These are phyloP conservation scores for Rhamnella rubrinervis DNA, from an alignment of 331 rosid genomes.

Conservation along the genomic window DNA sequence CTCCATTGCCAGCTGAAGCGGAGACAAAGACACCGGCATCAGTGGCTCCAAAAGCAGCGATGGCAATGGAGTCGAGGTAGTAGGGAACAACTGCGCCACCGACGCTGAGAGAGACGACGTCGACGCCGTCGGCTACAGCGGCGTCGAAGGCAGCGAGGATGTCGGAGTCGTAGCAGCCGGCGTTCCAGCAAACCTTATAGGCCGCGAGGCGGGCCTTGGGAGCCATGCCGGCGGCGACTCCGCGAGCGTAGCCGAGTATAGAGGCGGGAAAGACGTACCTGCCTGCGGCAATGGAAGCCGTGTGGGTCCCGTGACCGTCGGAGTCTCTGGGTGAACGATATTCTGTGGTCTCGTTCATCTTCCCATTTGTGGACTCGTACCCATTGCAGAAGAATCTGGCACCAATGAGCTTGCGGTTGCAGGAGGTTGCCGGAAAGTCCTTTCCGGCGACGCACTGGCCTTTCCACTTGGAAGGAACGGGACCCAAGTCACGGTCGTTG, in stretches of 20 bases:
- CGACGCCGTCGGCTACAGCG: conserved; percentile 82
- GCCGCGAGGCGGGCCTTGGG: conserved; percentile 90
- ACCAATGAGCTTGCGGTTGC: conserved; percentile 83
- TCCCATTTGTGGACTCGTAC: conserved; percentile 77
- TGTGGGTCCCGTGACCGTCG: conserved; percentile 96
- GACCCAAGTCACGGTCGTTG: conserved; percentile 65
- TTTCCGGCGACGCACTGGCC: conserved; percentile 62
- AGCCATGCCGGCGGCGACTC: conserved; percentile 95
- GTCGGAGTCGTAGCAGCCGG: conserved; percentile 91
- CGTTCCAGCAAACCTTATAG: conserved; percentile 88
- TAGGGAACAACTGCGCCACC: conserved; percentile 96
- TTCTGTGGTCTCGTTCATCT: conserved; percentile 79
- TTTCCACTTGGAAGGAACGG: conserved; percentile 80
- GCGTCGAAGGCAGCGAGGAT: conserved; percentile 96
- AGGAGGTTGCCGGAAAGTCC: conserved; percentile 48
- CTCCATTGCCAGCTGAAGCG: conserved; percentile 88
- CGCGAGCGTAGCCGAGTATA: conserved; percentile 73
- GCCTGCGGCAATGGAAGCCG: conserved; percentile 95
- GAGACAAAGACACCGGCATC: conserved; percentile 74
- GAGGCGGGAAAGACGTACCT: conserved; percentile 83
- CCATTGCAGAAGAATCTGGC: conserved; percentile 71
- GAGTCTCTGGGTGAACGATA: conserved; percentile 81
- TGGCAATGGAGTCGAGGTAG: conserved; percentile 76
- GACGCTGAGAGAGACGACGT: conserved; percentile 83
- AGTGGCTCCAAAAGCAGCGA: conserved; percentile 71